Base-by-base conservation (phyloP, 2,329 filamentous ascomycete genomes). In the Ampelomyces quisqualis region DNA sequence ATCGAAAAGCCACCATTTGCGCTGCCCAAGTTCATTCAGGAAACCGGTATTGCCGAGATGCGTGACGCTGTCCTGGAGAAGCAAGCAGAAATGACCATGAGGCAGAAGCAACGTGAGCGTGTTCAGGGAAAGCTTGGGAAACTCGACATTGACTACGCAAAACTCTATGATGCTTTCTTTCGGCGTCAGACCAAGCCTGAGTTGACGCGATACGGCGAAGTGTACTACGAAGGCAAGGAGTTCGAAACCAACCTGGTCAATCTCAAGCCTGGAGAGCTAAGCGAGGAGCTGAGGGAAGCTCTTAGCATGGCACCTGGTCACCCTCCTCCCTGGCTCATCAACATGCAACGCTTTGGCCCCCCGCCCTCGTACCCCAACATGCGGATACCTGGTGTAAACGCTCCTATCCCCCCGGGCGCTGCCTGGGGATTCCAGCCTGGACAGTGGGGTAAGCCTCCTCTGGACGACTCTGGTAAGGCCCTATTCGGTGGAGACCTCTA, bases 171-270 rank as follows among this genome's bases (percentile, higher is more conserved):
- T 65, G 93, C 93, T 3, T 98, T 98, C 75, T 98, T 98, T 76
- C 82, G 90, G 45, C 94, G 95, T 65, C 93, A 98, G 72, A 95
- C 89, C 27, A 98, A 98, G 71, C 93, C 93, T 0, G 84, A 90
- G 56, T 74, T 98, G 49, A 97, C 93, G 21, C 81, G 90, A 29
- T 98, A 95, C 58, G 93, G 93, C 27, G 93, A 98, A 69, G 90
- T 98, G n/a, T 98, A 98, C 70, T 97, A 97, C 67, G 93, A 98
- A 70, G 93, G 93, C 64, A 98, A 98, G 69, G 93, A 98, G 67
- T 93, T 88, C 63, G 93, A 98, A 70, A 95, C 93, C 1, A 95
- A 97, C 65, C 79, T 95, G 50, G 85, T 88, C 57, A 88, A 96
- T 70, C 80, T 96, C 45, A 84, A 90, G 51, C 88, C 93, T 1